A percentile compares a stretch with the other conserved stretches of the same genome.
Evolutionary conservation across 78 protist species (phyloP).

Genomic region (Parvularia atlantis): DNA sequence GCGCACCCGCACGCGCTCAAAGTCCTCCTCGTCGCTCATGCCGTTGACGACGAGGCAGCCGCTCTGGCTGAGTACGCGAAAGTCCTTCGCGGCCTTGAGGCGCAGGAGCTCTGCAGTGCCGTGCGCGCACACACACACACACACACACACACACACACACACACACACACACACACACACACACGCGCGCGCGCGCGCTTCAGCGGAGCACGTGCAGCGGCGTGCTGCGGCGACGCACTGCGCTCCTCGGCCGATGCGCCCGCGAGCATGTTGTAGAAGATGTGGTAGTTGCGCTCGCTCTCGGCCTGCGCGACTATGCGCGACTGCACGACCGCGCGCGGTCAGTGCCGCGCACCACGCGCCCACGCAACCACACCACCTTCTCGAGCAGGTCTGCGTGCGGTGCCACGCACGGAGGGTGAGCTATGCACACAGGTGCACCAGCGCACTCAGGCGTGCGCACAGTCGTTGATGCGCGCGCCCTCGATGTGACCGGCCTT

Average conservation of each 20-base stretch:
- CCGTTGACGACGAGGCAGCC: not conserved
- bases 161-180: too few species aligned
- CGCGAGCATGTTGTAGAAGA: constrained; percentile 45
- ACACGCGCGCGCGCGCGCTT: not conserved
- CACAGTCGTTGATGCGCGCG: constrained; percentile 38
- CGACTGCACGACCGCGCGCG: constrained; percentile 59
- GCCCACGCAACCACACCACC: too few species aligned
- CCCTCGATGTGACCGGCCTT: constrained; percentile 42
- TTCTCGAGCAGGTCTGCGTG: too few species aligned
- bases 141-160: too few species aligned
- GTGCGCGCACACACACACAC: too few species aligned
- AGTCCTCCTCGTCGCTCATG: not conserved
- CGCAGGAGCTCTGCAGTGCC: too few species aligned
- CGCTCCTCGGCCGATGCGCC: not conserved
- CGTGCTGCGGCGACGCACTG: not conserved
- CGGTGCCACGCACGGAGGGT: too few species aligned
- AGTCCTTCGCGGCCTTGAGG: too few species aligned
- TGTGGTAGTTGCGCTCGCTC: constrained; percentile 63
- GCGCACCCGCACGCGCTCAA: too few species aligned
- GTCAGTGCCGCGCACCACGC: too few species aligned
- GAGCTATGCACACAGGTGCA: too few species aligned
- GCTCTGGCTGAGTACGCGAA: constrained; percentile 27
- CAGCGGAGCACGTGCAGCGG: not conserved
- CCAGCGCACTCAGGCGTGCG: too few species aligned
- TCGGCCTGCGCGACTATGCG: constrained; percentile 40